Conservation (phyloP, 805 yeast genomes). For the Naumovozyma baii region DNA sequence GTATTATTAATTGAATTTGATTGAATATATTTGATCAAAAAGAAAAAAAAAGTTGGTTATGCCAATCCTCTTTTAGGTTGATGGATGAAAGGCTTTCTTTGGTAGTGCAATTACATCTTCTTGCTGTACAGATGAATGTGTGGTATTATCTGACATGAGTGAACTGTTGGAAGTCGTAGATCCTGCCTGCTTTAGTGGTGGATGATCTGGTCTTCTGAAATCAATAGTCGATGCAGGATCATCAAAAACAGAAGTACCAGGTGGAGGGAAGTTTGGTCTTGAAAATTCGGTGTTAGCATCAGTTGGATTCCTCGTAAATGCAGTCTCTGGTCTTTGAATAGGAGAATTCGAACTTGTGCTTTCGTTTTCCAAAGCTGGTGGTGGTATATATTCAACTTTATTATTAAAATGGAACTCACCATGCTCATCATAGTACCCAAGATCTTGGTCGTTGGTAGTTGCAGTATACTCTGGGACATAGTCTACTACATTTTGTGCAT, state of each 20-base stretch:
- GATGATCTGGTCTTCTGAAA: not conserved
- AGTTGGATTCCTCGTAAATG: slow-evolving; percentile 8
- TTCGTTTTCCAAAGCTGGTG: slow-evolving; percentile 38
- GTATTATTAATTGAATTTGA: too few relatives aligned
- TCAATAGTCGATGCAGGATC: not conserved
- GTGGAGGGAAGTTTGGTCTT: slow-evolving; percentile 8
- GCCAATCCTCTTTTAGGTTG: not conserved
- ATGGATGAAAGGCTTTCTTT: not conserved
- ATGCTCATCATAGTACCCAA: slow-evolving; percentile 62
- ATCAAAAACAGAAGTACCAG: not conserved
- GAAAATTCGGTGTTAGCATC: slow-evolving; percentile 11
- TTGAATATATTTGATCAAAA: not conserved
- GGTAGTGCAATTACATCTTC: not conserved
- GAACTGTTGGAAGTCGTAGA: not conserved
- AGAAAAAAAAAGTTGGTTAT: not conserved
- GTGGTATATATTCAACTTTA: slow-evolving; percentile 23
- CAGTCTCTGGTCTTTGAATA: slow-evolving; percentile 16
- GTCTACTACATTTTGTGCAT: slow-evolving; percentile 30
- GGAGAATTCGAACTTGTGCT: slow-evolving; percentile 38
- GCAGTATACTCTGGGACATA: slow-evolving; percentile 65
- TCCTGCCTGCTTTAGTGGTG: not conserved
- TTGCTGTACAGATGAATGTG: not conserved
- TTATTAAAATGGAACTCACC: slow-evolving; percentile 42
- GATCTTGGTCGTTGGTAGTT: slow-evolving; percentile 58
- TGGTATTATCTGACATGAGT: not conserved